Evolutionary conservation across 306 rosid genomes (phyloP).

Genomic region (Trichosanthes truncata): DNA sequence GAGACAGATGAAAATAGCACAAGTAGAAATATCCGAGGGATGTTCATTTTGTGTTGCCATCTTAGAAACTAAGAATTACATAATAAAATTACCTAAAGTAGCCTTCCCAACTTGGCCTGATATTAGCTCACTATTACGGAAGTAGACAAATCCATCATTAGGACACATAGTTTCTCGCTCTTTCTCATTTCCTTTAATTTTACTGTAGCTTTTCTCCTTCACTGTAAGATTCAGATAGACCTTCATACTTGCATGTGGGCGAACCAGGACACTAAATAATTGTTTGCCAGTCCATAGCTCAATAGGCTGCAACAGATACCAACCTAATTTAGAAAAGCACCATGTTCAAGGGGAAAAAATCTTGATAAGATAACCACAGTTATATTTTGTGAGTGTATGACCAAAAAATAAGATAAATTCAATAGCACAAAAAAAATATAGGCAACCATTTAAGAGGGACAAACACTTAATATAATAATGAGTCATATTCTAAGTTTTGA

Average conservation of each 20-base stretch:
- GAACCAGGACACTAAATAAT: slow-evolving; percentile 70
- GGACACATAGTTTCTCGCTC: slow-evolving; percentile 75
- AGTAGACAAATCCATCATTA: slow-evolving; percentile 76
- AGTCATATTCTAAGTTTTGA: background rate
- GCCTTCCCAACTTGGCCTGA: slow-evolving; percentile 98
- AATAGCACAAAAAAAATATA: background rate
- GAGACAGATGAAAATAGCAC: background rate
- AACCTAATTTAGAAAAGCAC: background rate
- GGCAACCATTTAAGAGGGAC: background rate
- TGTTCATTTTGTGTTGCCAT: background rate
- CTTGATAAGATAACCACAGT: background rate
- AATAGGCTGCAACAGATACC: slow-evolving; percentile 53
- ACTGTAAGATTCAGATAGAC: slow-evolving; percentile 78
- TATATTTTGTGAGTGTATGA: background rate
- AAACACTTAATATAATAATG: background rate
- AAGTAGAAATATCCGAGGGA: background rate
- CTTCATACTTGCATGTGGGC: slow-evolving; percentile 70
- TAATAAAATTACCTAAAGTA: slow-evolving; percentile 62
- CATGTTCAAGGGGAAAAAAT: background rate
- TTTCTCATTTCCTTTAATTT: slow-evolving; percentile 39
- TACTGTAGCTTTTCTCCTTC: slow-evolving; percentile 57
- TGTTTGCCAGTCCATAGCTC: slow-evolving; percentile 99
- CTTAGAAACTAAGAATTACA: background rate
- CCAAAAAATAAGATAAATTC: background rate
- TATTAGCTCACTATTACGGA: slow-evolving; percentile 82